Evolutionary conservation across 148 eudicot species (phyloP).

Genomic region (Cornus florida): DNA sequence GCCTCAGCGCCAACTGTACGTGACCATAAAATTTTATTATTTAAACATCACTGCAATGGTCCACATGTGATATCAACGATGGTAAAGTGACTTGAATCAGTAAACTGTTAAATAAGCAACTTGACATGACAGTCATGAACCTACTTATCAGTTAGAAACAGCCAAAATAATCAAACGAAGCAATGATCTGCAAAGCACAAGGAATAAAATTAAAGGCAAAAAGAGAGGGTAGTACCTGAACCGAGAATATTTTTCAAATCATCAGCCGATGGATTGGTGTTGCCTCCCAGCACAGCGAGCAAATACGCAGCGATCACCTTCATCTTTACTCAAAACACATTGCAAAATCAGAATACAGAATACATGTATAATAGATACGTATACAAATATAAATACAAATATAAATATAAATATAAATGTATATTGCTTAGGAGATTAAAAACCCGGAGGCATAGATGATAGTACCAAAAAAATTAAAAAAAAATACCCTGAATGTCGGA

Average conservation of each 20-base stretch:
- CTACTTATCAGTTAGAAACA: too few relatives aligned
- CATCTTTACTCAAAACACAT: conserved; percentile 17
- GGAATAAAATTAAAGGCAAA: too few relatives aligned
- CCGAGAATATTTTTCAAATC: conserved; percentile 59
- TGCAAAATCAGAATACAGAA: neutral
- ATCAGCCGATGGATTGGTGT: conserved; percentile 44
- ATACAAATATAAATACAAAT: neutral
- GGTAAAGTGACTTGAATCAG: too few relatives aligned
- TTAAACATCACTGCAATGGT: neutral
- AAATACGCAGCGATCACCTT: conserved; percentile 75
- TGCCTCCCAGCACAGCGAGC: conserved; percentile 86
- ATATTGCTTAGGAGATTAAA: neutral
- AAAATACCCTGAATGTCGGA: neutral
- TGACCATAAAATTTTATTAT: neutral
- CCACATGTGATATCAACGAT: too few relatives aligned
- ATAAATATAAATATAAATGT: neutral
- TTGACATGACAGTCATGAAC: neutral
- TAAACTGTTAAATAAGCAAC: too few relatives aligned
- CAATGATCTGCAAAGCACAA: too few relatives aligned
- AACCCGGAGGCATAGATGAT: neutral
- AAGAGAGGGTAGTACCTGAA: conserved; percentile 40
- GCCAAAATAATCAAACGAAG: too few relatives aligned
- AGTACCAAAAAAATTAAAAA: neutral
- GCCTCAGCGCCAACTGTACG: conserved; percentile 73
- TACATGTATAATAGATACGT: too few relatives aligned